Conservation (phyloP, 306 rosid genomes). For the Begonia fuchsioides region DNA sequence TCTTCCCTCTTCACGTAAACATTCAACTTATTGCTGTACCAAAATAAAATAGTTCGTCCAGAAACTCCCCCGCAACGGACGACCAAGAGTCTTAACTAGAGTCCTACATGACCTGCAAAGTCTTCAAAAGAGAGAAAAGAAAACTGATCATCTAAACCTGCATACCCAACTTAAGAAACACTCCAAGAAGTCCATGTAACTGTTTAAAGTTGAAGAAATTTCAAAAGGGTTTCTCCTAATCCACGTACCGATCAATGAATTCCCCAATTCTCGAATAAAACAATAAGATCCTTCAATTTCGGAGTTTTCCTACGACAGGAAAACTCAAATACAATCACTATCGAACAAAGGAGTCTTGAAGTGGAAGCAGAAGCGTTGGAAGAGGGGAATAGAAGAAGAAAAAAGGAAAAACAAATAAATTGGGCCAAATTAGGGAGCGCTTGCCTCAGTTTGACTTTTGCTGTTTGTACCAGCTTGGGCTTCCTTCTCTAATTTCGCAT, state of each 20-base stretch:
- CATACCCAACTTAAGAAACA: constrained; percentile 8
- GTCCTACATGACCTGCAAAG: constrained; percentile 11
- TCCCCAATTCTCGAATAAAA: constrained; percentile 15
- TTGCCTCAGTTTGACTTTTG: too few species aligned
- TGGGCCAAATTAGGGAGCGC: too few species aligned
- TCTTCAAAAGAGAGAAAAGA: constrained; percentile 1
- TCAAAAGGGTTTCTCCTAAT: constrained; percentile 12
- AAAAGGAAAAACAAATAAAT: too few species aligned
- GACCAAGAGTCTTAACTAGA: too few species aligned
- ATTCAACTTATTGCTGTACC: constrained; percentile 26
- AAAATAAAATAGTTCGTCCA: constrained; percentile 8
- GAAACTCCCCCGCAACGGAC: constrained; percentile 4
- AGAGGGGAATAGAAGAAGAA: too few species aligned
- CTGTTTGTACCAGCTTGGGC: too few species aligned
- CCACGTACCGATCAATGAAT: constrained; percentile 29
- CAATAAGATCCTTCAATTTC: neutral
- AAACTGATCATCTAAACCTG: constrained; percentile 22
- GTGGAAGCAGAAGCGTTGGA: too few species aligned
- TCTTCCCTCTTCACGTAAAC: constrained; percentile 28
- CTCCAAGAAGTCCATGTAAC: neutral
- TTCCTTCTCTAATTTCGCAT: too few species aligned
- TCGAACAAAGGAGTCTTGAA: too few species aligned
- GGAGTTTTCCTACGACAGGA: too few species aligned
- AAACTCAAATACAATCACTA: too few species aligned
- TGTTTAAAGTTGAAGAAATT: constrained; percentile 1